Evolutionary conservation across 768 basidiomycete species (phyloP), one percentile per base, ranked within the genome.

Genomic region (Leccinum truebloodii): DNA sequence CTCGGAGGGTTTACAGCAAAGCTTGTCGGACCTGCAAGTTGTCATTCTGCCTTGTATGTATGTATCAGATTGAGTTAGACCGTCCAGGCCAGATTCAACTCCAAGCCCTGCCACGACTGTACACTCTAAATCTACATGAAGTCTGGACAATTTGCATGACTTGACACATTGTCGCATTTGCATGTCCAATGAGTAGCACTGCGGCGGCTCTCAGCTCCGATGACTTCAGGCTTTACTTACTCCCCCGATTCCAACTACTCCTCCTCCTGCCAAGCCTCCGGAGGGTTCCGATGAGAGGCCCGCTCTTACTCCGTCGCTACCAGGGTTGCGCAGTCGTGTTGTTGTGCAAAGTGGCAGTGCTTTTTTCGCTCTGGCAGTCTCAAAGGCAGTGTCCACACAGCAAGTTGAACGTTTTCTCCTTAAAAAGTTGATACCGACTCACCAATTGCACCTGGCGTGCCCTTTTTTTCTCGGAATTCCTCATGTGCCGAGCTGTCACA

Each of bases 21-120:
- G 56, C 55, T 28, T 39, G 58, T 64, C 55, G 52, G 53, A 58
- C 34, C 41, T 35, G 44, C 59, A 59, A 57, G 56, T 50, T 61
- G 41, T 39, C 41, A 52, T 28, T 39, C 20, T 20, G 16, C 26
- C 22, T 6, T 37, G 35, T 37, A n/a, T 44, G 49, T 50, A 28
- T 28, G 12, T 34, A 34, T 34, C 24, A 16, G 24, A 24, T 39
- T 48, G 55, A 55, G 55, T 46, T 55, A 32, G 32, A 32, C 10
- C 22, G 10, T 55, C 41, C 32, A 35, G n/a, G 37, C 16, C 32
- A 56, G 18, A 7, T 20, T 28, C 48, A 16, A 26, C 13, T 37
- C 13, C 14, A 34, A 34, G 4, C 3, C 32, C 32, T 34, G 32
- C 35, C 35, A 37, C 35, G 34, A 37, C 12, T 34, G 34, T 34